These are phyloP conservation scores for Wickerhamiella nectarea DNA, from an alignment of 805 yeast genomes.

Conservation along the genomic window DNA sequence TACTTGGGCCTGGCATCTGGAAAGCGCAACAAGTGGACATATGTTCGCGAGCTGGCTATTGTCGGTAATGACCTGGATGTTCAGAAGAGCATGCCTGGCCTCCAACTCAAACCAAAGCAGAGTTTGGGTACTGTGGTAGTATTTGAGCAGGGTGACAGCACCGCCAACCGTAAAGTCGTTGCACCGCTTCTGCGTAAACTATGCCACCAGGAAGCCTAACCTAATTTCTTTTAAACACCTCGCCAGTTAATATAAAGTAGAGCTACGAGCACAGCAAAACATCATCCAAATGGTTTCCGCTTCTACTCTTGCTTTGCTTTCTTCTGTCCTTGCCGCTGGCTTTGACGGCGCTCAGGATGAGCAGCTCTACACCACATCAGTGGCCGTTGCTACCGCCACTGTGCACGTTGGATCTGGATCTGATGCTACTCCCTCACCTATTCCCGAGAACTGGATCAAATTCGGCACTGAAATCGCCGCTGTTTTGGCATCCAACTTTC, in stretches of 20 bases:
- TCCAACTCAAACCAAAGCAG: constrained; percentile 11
- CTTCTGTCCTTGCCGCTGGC: constrained; percentile 1
- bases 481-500: constrained; percentile 2
- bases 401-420: constrained; percentile 2
- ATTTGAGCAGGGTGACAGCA: constrained; percentile 38
- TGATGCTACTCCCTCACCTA: neutral
- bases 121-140: constrained; percentile 14
- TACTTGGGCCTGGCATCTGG: constrained; percentile 39
- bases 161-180: constrained; percentile 74
- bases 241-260: neutral
- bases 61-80: constrained; percentile 23
- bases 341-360: constrained; percentile 2
- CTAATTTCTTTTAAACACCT: neutral
- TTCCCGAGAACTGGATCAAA: constrained; percentile 1
- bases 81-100: constrained; percentile 11
- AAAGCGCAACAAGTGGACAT: constrained; percentile 18
- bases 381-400: constrained; percentile 5
- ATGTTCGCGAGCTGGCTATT: constrained; percentile 33
- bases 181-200: constrained; percentile 42
- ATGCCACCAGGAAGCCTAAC: constrained; percentile 11
- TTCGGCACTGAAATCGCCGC: constrained; percentile 4
- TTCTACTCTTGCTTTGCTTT: constrained; percentile 2
- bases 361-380: constrained; percentile 3
- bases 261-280: no score
- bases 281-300: constrained; percentile 4